These are phyloP conservation scores for Tinospora cordifolia DNA, from an alignment of 164 flowering plant species.

Conservation along the genomic window DNA sequence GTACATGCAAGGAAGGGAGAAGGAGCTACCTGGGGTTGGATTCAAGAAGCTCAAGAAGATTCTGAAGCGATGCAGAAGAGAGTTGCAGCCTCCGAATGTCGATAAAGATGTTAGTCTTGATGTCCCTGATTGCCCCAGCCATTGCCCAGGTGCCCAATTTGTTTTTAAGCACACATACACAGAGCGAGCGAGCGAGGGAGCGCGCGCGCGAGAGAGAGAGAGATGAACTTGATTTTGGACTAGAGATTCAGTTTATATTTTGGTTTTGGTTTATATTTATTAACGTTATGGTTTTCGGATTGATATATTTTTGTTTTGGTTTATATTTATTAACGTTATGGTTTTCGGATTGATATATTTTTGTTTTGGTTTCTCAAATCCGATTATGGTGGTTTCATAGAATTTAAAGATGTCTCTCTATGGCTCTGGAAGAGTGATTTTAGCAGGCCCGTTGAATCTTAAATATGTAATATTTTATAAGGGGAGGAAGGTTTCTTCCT, in stretches of 20 bases:
- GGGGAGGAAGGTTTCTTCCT: too few relatives aligned
- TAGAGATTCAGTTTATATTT: neutral
- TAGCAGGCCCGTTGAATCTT: too few relatives aligned
- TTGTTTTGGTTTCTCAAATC: neutral
- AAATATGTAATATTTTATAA: too few relatives aligned
- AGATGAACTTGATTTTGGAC: neutral
- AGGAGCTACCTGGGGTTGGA: conserved; percentile 58
- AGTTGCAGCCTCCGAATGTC: conserved; percentile 22
- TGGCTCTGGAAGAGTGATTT: too few relatives aligned
- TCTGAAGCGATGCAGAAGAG: conserved; percentile 57
- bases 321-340: neutral
- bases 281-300: neutral
- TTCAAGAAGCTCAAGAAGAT: conserved; percentile 75
- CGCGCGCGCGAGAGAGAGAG: neutral
- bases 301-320: too few relatives aligned
- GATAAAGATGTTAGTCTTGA: conserved; percentile 11
- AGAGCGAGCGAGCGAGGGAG: too few relatives aligned
- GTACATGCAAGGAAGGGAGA: conserved; percentile 64
- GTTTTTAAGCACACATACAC: too few relatives aligned
- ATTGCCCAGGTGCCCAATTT: conserved; percentile 41
- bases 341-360: neutral
- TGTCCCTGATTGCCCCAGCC: conserved; percentile 31
- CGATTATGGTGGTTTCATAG: neutral
- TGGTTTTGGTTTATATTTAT: too few relatives aligned
- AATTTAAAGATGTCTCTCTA: too few relatives aligned